Base-by-base conservation (phyloP, 192 early-diverging fungal genomes). In the Entrophospora sp. region DNA sequence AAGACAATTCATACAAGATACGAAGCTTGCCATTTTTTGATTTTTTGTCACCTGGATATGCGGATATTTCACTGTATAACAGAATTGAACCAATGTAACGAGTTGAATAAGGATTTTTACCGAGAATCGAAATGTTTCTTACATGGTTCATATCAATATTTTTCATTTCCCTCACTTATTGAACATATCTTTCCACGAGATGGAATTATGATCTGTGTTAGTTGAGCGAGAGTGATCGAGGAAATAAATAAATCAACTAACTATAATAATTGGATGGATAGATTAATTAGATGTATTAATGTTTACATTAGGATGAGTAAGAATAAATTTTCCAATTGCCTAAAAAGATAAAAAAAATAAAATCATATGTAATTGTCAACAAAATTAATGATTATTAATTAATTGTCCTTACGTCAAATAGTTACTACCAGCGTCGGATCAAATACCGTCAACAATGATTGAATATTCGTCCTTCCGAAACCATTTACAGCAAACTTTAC, bases 341-440 rank as follows among this genome's bases (percentile, higher is more conserved):
- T 66, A 42, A 13, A 30, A 31, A 24, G 24, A 0, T n/a, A 42
- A 28, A 14, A 0, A 61, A 5, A 61, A 45, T n/a, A 32, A 40
- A 7, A 30, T 31, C 14, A 0, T 16, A n/a, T 42, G n/a, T n/a
- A n/a, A n/a, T n/a, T n/a, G n/a, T n/a, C n/a, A n/a, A n/a, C n/a
- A n/a, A n/a, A n/a, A n/a, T n/a, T n/a, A n/a, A n/a, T n/a, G n/a
- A n/a, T n/a, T n/a, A n/a, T n/a, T n/a, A n/a, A n/a, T n/a, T n/a
- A n/a, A n/a, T n/a, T n/a, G n/a, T n/a, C n/a, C n/a, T n/a, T n/a
- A n/a, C n/a, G n/a, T n/a, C n/a, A n/a, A n/a, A n/a, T n/a, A n/a
- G 18, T 93, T 94, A 34, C 96, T 94, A 82, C 94, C 96, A 73
- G 92, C 94, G 72, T 98, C 96, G 96, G 96, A 77, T 98, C 96